A percentile compares a stretch with the other conserved stretches of the same genome.
phyloP scores from a whole-genome alignment of 2,329 filamentous ascomycete species.

The Aureobasidium melanogenum region DNA sequence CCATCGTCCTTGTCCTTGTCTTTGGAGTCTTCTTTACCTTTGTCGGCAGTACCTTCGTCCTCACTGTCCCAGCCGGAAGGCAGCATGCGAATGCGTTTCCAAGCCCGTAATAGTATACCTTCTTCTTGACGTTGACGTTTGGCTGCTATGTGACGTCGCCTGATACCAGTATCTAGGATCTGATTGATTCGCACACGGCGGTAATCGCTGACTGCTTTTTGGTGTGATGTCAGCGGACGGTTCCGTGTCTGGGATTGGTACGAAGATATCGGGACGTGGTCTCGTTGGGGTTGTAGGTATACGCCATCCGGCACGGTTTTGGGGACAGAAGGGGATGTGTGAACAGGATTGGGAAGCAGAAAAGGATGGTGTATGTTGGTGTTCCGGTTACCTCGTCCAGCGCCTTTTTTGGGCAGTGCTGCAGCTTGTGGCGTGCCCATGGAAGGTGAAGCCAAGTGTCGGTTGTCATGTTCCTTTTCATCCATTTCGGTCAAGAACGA shows the following conservation, averaged over 20 bases:
- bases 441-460: constrained; percentile 2
- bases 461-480: background rate
- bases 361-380: constrained; percentile 20
- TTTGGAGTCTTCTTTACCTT: constrained; percentile 10
- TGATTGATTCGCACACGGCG: constrained; percentile 72
- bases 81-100: constrained; percentile 50
- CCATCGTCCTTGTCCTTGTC: constrained; percentile 14
- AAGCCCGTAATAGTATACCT: constrained; percentile 58
- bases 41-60: constrained; percentile 22
- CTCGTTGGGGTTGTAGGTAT: constrained; percentile 11
- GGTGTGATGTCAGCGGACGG: constrained; percentile 70
- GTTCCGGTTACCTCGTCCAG: constrained; percentile 42
- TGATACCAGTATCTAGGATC: constrained; percentile 66
- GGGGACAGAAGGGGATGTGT: constrained; percentile 12
- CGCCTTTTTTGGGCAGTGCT: constrained; percentile 29
- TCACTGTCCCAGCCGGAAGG: constrained; percentile 40
- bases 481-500: constrained; percentile 41
- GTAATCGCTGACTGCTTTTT: constrained; percentile 71
- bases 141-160: constrained; percentile 55
- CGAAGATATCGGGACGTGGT: constrained; percentile 26
- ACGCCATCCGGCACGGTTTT: background rate
- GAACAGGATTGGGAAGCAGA: constrained; percentile 21
- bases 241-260: constrained; percentile 44
- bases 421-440: constrained; percentile 24
- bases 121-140: constrained; percentile 55